Percentiles rank a stretch among this genome's conserved stretches.
Conservation (phyloP, 768 basidiomycete genomes). For the Butyriboletus loyo region DNA sequence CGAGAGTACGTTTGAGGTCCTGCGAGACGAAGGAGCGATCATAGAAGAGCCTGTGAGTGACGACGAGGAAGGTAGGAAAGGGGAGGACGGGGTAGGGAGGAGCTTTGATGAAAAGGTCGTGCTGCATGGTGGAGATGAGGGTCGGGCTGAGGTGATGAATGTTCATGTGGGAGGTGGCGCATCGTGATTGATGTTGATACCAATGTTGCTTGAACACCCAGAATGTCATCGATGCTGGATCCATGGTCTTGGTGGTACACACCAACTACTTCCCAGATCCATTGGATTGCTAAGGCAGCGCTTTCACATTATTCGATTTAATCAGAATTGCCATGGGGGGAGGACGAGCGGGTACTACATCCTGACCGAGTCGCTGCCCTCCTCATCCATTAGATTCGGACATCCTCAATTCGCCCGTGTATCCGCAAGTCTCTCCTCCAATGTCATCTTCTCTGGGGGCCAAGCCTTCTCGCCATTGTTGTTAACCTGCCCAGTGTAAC, state of each 20-base stretch:
- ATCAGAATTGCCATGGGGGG: too few species aligned
- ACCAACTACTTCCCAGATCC: too few species aligned
- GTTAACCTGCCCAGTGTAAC: too few species aligned
- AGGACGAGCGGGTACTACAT: too few species aligned
- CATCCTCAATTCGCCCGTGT: too few species aligned
- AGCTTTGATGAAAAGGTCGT: constrained; percentile 46
- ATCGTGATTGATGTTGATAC: constrained; percentile 1
- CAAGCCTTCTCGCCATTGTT: too few species aligned
- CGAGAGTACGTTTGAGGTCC: constrained; percentile 53
- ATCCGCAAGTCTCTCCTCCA: too few species aligned
- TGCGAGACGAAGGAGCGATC: constrained; percentile 63
- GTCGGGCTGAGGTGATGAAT: constrained; percentile 9
- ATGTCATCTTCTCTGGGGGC: too few species aligned
- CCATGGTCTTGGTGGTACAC: not conserved
- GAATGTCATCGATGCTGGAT: not conserved
- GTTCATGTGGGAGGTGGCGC: constrained; percentile 15
- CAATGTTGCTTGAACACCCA: not conserved
- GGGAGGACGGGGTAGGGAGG: constrained; percentile 13
- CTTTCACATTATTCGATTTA: too few species aligned
- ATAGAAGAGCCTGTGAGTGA: constrained; percentile 59
- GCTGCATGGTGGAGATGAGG: constrained; percentile 16
- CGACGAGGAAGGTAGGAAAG: constrained; percentile 33
- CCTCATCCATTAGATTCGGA: too few species aligned
- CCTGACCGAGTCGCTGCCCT: too few species aligned
- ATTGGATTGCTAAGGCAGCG: too few species aligned